Evolutionary conservation across 768 basidiomycete genomes (phyloP), one percentile per base, ranked within the genome.

Genomic region (Paxillus rubicundulus): DNA sequence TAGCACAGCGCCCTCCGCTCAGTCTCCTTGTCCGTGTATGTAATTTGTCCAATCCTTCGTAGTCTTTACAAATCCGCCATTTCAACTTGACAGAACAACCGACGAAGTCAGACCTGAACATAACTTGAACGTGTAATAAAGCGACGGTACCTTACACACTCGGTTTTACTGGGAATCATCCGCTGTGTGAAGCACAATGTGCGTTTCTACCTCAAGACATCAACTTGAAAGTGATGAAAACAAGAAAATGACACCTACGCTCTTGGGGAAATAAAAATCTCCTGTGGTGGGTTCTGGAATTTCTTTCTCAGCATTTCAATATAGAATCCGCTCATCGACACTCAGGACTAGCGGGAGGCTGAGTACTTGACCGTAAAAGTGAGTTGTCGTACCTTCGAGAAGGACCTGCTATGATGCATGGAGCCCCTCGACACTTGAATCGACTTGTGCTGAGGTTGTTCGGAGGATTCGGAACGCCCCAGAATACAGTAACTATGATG

Each of bases 181-280:
- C 61, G 1, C 65, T 65, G 49, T 83, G 82, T 36, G 72, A 65
- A 83, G 77, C 17, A 77, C 46, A 61, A 66, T 67, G 56, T 73
- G 51, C 45, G 67, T 10, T 41, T 59, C 49, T 2, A 5, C 24
- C 24, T 4, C 24, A 24, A 24, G 4, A 24, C 2, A 24, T 24
- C 4, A 24, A 24, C 24, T 24, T 24, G 30, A 50, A 32, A 9
- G 27, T 32, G n/a, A 16, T 30, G 27, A 17, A 14, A 18, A 5
- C 21, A 20, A 49, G 4, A 8, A 27, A 1, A 24, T 14, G 48
- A 47, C 10, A 49, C 51, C 13, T 30, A 52, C 46, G 24, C 37
- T 33, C 18, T 9, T 3, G 51, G 73, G 73, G 70, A 89, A 90
- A 62, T 90, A 89, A 50, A 71, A 77, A n/a, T 77, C 77, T 24